Conservation (phyloP, 441 rosid species). For the Geranium incanum region DNA sequence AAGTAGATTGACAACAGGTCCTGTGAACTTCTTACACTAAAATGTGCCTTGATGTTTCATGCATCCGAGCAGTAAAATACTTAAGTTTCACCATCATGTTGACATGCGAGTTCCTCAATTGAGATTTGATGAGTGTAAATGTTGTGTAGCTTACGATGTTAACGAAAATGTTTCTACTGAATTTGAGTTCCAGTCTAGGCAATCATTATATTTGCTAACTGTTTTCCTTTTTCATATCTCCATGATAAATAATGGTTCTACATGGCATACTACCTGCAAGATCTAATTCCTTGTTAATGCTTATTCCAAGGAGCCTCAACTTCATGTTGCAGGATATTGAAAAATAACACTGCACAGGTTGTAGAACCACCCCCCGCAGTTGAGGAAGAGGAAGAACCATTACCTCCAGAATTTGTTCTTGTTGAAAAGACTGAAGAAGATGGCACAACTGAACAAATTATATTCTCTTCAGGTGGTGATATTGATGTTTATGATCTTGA, state of each 20-base stretch:
- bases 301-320: constrained; percentile 7
- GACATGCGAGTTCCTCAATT: too few species aligned
- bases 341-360: constrained; percentile 53
- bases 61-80: background rate
- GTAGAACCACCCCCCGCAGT: constrained; percentile 51
- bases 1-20: too few species aligned
- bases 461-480: constrained; percentile 85
- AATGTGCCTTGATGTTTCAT: background rate
- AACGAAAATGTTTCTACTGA: background rate
- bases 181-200: background rate
- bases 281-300: constrained; percentile 3
- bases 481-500: constrained; percentile 88
- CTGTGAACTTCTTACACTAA: background rate
- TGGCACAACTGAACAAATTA: constrained; percentile 66
- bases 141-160: too few species aligned
- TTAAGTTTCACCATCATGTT: background rate
- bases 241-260: background rate
- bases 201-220: background rate
- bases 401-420: constrained; percentile 70
- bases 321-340: constrained; percentile 42
- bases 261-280: background rate
- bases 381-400: constrained; percentile 51
- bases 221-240: background rate
- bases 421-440: constrained; percentile 53
- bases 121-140: too few species aligned